Percentiles rank a stretch among this genome's conserved stretches.
Evolutionary conservation across 352 stramenopile species (phyloP).

Genomic region (Pythium rhizo-oryzae): DNA sequence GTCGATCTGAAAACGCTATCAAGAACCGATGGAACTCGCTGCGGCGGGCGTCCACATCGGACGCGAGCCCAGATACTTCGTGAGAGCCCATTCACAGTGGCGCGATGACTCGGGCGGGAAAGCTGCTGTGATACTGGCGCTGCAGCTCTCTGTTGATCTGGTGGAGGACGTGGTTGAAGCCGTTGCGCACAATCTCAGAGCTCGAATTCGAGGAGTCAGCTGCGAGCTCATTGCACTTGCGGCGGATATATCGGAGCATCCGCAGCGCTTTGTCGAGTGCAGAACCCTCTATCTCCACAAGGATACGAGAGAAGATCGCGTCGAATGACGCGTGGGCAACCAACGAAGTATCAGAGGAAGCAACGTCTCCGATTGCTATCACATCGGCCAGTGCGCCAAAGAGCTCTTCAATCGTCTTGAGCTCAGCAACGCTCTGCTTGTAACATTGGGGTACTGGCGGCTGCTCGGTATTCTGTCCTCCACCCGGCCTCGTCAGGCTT

Average conservation of each 20-base stretch:
- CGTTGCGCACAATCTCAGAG: conserved; percentile 7
- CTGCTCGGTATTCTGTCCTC: not conserved
- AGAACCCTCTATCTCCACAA: conserved; percentile 66
- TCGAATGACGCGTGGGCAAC: conserved; percentile 45
- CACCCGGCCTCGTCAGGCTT: not conserved
- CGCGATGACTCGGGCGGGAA: conserved; percentile 42
- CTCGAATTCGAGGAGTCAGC: not conserved
- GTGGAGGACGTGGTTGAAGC: conserved; percentile 67
- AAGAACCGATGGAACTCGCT: conserved; percentile 72
- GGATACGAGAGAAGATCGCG: conserved; percentile 72
- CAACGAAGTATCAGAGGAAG: not conserved
- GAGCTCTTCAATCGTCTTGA: conserved; percentile 62
- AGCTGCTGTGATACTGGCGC: conserved; percentile 49
- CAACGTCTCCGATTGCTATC: conserved; percentile 2
- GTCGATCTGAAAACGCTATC: conserved; percentile 58
- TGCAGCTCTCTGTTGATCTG: conserved; percentile 64
- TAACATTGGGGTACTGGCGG: not conserved
- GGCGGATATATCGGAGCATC: conserved; percentile 75
- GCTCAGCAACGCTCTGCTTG: not conserved
- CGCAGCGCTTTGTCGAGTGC: conserved; percentile 56
- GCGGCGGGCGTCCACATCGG: not conserved
- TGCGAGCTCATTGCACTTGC: conserved; percentile 44
- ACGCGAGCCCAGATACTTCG: not conserved
- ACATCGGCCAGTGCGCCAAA: conserved; percentile 36
- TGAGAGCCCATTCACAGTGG: conserved; percentile 36